Evolutionary conservation across 345 rosid genomes (phyloP), one percentile per base, ranked within the genome.

Genomic region (Brassica nigra): DNA sequence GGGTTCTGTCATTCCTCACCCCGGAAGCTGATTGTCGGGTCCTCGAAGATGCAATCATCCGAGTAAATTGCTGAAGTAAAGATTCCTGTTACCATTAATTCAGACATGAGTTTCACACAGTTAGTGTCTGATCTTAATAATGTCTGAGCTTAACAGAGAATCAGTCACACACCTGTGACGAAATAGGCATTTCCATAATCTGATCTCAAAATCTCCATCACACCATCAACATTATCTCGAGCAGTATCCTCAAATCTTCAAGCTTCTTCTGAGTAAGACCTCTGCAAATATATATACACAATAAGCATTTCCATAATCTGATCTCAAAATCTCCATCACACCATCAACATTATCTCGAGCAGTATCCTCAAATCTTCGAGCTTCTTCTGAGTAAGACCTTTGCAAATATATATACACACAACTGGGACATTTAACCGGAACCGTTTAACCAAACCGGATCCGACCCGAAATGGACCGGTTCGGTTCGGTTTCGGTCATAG

Each of bases 181-280:
- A 94, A 94, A 81, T 94, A 92, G 37, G 92, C 90, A 83, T 88
- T 89, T 82, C 83, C 89, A 68, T 86, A 94, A 83, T 94, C 97
- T 62, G 81, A 79, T 85, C 74, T 83, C 64, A 94, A 87, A 52
- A 89, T 72, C 12, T 5, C 62, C 70, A 94, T 66, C 54, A 92
- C 86, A 77, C 89, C 94, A 81, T 86, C 92, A 61, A 83, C 57
- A 23, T 23, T 23, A 74, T 39, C 47, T 39, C 4, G 47, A 10
- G 47, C 91, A 9, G 27, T 23, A 23, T 23, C 27, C 27, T 23
- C 27, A 23, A 23, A 23, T 23, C 27, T 23, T 23, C 27, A 23
- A 23, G 27, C 27, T 23, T 23, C 27, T 23, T 23, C 27, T 23
- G 27, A 23, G 27, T 23, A 23, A 23, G 27, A 23, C 27, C 27